These are phyloP conservation scores for Arabidopsis lyrata DNA, from an alignment of 441 rosid species.

Conservation along the genomic window DNA sequence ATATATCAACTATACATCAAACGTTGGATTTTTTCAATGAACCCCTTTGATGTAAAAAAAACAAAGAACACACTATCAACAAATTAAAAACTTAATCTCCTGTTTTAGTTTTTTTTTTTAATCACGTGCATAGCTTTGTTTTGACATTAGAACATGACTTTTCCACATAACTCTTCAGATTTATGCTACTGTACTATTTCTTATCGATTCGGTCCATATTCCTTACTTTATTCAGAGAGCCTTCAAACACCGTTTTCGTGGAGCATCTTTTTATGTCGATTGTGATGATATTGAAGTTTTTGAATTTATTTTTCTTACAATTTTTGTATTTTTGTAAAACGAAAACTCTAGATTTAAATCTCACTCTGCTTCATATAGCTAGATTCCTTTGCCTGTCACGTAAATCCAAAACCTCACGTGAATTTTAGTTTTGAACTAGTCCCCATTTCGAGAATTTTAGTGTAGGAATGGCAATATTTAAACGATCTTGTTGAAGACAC, in stretches of 20 bases:
- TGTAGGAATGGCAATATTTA: background rate
- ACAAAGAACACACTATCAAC: conserved; percentile 5
- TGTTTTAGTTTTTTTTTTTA: background rate
- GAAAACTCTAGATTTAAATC: conserved; percentile 38
- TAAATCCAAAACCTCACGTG: conserved; percentile 48
- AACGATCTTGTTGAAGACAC: background rate
- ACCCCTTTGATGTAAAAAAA: too few species aligned
- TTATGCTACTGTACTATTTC: conserved; percentile 4
- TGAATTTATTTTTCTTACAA: background rate
- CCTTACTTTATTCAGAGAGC: conserved; percentile 9
- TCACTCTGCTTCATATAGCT: conserved; percentile 34
- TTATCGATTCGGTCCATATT: conserved; percentile 14
- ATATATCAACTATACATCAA: background rate
- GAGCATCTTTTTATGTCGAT: conserved; percentile 39
- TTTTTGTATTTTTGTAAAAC: conserved; percentile 34
- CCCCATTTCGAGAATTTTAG: conserved; percentile 28
- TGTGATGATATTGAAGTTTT: conserved; percentile 1
- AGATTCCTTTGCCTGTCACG: conserved; percentile 43
- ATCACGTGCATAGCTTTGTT: conserved; percentile 18
- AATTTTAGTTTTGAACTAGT: conserved; percentile 23
- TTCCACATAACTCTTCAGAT: background rate
- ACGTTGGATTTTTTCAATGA: conserved; percentile 7
- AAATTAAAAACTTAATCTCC: background rate
- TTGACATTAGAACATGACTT: background rate
- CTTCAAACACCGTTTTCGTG: conserved; percentile 30